These are phyloP conservation scores for Saccharomyces uvarum DNA, from an alignment of 1,139 yeast genomes.

Conservation along the genomic window DNA sequence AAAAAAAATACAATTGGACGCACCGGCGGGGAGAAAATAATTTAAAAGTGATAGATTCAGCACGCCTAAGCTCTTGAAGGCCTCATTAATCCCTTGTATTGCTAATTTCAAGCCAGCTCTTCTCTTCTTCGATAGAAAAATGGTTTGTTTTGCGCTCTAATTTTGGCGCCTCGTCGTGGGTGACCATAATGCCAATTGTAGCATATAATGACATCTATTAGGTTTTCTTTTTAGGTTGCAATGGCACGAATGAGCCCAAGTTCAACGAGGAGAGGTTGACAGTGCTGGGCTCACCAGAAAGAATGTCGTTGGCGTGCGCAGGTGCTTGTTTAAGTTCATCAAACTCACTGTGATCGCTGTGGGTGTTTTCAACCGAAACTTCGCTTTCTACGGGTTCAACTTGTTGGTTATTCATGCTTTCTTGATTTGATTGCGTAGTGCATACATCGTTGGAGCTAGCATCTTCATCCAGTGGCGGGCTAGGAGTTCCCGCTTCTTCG, in stretches of 20 bases:
- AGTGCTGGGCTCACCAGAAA: not conserved
- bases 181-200: not conserved
- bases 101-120: not conserved
- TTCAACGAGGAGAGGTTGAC: slow-evolving; percentile 1
- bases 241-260: slow-evolving; percentile 22
- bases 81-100: not conserved
- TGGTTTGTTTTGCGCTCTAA: not conserved
- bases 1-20: not conserved
- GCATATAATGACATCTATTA: not conserved
- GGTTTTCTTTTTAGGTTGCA: slow-evolving; percentile 21
- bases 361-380: not conserved
- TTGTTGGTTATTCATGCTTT: not conserved
- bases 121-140: not conserved
- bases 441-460: not conserved
- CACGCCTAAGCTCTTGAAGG: not conserved
- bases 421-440: not conserved
- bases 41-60: not conserved
- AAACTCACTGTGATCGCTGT: slow-evolving; percentile 4
- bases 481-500: not conserved
- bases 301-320: not conserved
- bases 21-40: not conserved
- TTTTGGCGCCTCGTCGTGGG: not conserved
- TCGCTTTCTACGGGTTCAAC: not conserved
- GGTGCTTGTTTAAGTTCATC: slow-evolving; percentile 5
- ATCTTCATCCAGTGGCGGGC: not conserved